These are phyloP conservation scores for Euphorbia schlechtendalii DNA, from an alignment of 441 rosid species.

Conservation along the genomic window DNA sequence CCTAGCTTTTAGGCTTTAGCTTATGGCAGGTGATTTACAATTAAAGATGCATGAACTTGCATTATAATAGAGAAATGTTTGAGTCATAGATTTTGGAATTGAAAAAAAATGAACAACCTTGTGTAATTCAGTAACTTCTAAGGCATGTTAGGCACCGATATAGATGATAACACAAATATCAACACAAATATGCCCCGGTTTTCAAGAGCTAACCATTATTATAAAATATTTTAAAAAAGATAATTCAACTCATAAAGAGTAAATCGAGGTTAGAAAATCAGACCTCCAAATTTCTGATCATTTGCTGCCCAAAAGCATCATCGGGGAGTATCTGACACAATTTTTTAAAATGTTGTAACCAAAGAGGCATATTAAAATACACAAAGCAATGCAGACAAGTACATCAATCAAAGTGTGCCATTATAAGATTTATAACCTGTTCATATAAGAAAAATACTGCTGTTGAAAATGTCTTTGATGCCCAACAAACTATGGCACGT, in stretches of 20 bases:
- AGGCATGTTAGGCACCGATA: no score
- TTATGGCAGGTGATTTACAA: no score
- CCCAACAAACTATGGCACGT: constrained; percentile 70
- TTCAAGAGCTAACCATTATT: no score
- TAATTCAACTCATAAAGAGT: constrained; percentile 14
- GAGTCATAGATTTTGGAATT: neutral
- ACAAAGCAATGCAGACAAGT: neutral
- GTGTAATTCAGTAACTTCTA: no score
- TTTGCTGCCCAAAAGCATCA: constrained; percentile 98
- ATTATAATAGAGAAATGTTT: neutral
- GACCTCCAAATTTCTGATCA: constrained; percentile 96
- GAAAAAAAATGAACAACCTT: no score
- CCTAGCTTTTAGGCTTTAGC: no score
- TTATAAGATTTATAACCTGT: constrained; percentile 50
- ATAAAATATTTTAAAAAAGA: no score
- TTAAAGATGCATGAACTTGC: neutral
- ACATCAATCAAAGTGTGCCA: neutral
- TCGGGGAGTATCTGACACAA: constrained; percentile 77
- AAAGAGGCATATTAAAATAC: constrained; percentile 8
- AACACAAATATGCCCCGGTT: no score
- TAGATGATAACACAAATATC: no score
- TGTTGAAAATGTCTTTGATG: constrained; percentile 61
- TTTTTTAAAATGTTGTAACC: constrained; percentile 6
- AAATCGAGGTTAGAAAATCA: constrained; percentile 3
- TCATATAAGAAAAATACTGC: constrained; percentile 87